Evolutionary conservation across 2,329 filamentous ascomycete species (phyloP), one percentile per base, ranked within the genome.

Genomic region (Alternaria postmessia): DNA sequence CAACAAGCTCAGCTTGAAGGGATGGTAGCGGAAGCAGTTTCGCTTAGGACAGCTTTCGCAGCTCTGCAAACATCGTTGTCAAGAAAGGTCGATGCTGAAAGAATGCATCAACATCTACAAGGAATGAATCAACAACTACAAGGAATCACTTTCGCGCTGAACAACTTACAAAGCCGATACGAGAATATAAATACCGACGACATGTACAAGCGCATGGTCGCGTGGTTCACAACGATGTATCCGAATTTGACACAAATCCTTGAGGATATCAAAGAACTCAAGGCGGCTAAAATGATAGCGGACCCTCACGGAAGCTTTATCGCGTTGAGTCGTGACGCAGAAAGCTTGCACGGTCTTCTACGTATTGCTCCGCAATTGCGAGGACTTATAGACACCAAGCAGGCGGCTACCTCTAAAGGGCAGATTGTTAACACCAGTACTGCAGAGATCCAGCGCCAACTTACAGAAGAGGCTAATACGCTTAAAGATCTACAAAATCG

Each of bases 161-260:
- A 55, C 8, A 59, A 39, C 9, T 51, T 75, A 3, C 61, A 71
- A 24, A 32, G 54, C 18, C 69, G 70, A 28, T 74, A 69, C 26
- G 60, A 73, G n/a, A 75, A 74, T 16, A 73, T 75, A 30, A 63
- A 52, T 8, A 72, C 72, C 0, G 67, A 66, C 16, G 57, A 68
- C 7, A 22, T 74, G 9, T 43, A 69, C 42, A 65, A 68, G 18
- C 58, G 59, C 44, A 75, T 75, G 64, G 65, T 67, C 1, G 49
- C 62, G n/a, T 68, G 65, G 66, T 66, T 75, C 30, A n/a, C 65
- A 16, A 52, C 65, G 18, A 57, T 41, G 18, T 72, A 74, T 46
- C 68, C 69, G 11, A 38, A 44, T 8, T 9, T 64, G 1, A 9
- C 43, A 11, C 44, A 20, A 3, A 26, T 69, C 4, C 47, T 60